Base-by-base conservation (phyloP, 768 basidiomycete genomes). In the Boletellus ananiceps region DNA sequence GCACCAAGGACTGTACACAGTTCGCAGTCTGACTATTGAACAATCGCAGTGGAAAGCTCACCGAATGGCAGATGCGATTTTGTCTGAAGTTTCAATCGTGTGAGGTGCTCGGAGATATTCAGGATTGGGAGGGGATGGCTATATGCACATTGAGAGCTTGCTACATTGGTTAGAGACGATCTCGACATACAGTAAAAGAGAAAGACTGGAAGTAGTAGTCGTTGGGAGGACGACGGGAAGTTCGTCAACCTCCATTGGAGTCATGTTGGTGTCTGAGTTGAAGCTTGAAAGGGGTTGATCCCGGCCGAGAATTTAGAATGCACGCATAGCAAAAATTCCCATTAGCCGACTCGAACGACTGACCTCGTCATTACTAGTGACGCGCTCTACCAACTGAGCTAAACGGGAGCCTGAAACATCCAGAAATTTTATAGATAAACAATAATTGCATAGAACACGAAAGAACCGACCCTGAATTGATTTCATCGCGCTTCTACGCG, bases 61-160 rank as follows among this genome's bases (percentile, higher is more conserved):
- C 89, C 82, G 51, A 90, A 88, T 4, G 87, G 88, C 42, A 73
- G 66, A 43, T 69, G 64, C 15, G 74, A 72, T 49, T 77, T 77
- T 36, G 76, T 80, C 66, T 93, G 86, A 12, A 97, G 77, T 59
- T 85, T 85, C 50, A 84, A 73, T 54, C 96, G 81, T 37, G 90
- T 95, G 60, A 89, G 77, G 71, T 98, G 95, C 62, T 98, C 96
- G 1, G 94, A 96, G 61, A 98, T 87, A 68, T 93, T 96, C 54
- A 99, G 78, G 63, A 99, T 93, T 9, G 96, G 93, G 13, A 98
- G 78, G 33, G 96, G 95, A 68, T 98, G 96, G 47, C 94, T 98
- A 62, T 31, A 66, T 57, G 57, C 18, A 38, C 12, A 37, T 42
- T 34, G 56, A 62, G 60, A 57, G 40, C 31, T 37, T 45, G 39